Evolutionary conservation across 2,329 filamentous ascomycete genomes (phyloP).

Genomic region (Byssothecium circinans): DNA sequence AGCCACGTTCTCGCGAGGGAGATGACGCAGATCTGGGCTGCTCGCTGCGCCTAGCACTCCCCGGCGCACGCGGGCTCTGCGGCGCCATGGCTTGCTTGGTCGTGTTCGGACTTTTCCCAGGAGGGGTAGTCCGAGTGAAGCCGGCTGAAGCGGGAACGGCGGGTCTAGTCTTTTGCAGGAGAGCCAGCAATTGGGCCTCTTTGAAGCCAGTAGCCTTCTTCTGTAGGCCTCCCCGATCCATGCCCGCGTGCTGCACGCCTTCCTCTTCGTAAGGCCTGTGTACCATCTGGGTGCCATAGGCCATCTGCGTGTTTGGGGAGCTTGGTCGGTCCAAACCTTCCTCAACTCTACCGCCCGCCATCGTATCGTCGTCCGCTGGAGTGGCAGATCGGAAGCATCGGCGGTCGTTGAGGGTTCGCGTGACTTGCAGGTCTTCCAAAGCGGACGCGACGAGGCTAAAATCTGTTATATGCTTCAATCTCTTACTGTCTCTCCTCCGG

Average conservation of each 20-base stretch:
- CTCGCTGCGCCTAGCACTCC: no score
- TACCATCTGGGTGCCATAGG: constrained; percentile 25
- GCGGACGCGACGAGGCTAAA: constrained; percentile 7
- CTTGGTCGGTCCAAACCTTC: not conserved
- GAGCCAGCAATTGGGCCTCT: not conserved
- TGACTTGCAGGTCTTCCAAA: constrained; percentile 14
- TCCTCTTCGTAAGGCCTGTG: constrained; percentile 3
- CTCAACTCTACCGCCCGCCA: constrained; percentile 6
- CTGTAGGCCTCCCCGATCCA: not conserved
- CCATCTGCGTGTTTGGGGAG: constrained; percentile 19
- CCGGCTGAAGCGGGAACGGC: no score
- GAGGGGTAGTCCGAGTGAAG: no score
- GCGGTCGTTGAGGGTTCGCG: constrained; percentile 17
- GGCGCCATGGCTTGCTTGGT: no score
- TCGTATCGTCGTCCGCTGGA: constrained; percentile 6
- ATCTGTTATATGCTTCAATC: constrained; percentile 7
- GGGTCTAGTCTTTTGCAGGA: not conserved
- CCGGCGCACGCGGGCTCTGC: no score
- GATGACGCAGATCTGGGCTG: no score
- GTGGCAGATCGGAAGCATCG: constrained; percentile 17
- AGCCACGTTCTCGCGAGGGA: no score
- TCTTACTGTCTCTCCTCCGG: not conserved
- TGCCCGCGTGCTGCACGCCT: not conserved
- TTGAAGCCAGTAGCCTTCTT: not conserved
- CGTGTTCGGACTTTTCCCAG: no score